These are phyloP conservation scores for Coriaria nepalensis DNA, from an alignment of 306 rosid genomes.

Conservation along the genomic window DNA sequence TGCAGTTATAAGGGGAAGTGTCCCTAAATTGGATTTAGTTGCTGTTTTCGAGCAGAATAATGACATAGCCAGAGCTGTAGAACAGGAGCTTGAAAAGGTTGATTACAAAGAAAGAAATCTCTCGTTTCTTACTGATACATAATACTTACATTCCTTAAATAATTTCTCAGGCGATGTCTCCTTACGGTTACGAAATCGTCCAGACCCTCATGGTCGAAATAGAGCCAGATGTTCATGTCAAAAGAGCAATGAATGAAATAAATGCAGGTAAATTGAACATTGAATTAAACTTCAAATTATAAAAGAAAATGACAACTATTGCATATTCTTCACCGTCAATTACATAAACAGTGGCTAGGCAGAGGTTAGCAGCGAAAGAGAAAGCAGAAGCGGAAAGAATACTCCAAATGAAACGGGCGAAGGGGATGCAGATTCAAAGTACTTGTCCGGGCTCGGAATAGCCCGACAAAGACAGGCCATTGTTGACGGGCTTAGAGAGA, in stretches of 20 bases:
- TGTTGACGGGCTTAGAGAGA: conserved; percentile 62
- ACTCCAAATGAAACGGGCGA: conserved; percentile 65
- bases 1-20: conserved; percentile 57
- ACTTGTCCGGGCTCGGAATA: conserved; percentile 58
- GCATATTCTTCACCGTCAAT: too few species aligned
- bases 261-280: conserved; percentile 39
- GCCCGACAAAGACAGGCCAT: conserved; percentile 74
- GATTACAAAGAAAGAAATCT: background rate
- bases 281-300: too few species aligned
- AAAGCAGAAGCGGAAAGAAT: conserved; percentile 71
- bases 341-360: conserved; percentile 34
- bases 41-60: conserved; percentile 57
- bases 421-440: conserved; percentile 66
- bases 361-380: conserved; percentile 56
- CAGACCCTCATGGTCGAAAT: conserved; percentile 59
- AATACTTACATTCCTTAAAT: background rate
- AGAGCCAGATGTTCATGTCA: conserved; percentile 45
- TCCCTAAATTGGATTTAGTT: conserved; percentile 57
- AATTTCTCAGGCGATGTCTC: conserved; percentile 42
- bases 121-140: too few species aligned
- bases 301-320: too few species aligned
- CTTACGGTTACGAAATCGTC: conserved; percentile 52
- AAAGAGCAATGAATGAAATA: conserved; percentile 66
- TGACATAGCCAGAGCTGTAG: conserved; percentile 53
- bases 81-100: conserved; percentile 61